phyloP scores from a whole-genome alignment of 768 basidiomycete species.

The Tylopilus intermedius region DNA sequence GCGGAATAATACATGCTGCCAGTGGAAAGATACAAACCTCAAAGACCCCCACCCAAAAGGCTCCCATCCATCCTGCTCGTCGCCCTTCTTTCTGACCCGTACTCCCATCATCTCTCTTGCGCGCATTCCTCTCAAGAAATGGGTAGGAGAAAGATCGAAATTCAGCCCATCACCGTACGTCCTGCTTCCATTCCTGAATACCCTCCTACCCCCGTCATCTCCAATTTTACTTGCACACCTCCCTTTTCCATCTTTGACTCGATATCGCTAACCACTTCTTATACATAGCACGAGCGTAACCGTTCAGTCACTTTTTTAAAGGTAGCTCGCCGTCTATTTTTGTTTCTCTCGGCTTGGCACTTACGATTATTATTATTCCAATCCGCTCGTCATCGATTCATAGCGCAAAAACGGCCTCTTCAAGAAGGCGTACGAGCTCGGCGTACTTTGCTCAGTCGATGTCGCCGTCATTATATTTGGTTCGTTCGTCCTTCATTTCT shows the following conservation, averaged over 20 bases:
- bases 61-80: slow-evolving; percentile 27
- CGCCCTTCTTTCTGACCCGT: slow-evolving; percentile 13
- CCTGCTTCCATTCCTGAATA: slow-evolving; percentile 6
- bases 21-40: slow-evolving; percentile 32
- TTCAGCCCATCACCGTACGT: slow-evolving; percentile 74
- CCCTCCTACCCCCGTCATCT: slow-evolving; percentile 10
- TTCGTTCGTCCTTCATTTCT: slow-evolving; percentile 30
- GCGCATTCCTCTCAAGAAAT: slow-evolving; percentile 31
- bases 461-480: slow-evolving; percentile 87
- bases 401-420: slow-evolving; percentile 88
- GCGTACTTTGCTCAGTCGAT: slow-evolving; percentile 85
- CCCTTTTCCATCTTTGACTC: slow-evolving; percentile 30
- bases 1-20: slow-evolving; percentile 36
- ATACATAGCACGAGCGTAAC: slow-evolving; percentile 82
- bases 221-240: slow-evolving; percentile 28
- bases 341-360: slow-evolving; percentile 37
- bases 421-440: slow-evolving; percentile 88
- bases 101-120: slow-evolving; percentile 20
- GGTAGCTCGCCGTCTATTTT: slow-evolving; percentile 67
- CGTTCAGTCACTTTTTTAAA: slow-evolving; percentile 89
- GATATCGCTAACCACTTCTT: slow-evolving; percentile 33
- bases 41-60: slow-evolving; percentile 30
- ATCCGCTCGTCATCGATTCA: slow-evolving; percentile 15
- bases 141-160: slow-evolving; percentile 80
- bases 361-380: slow-evolving; percentile 29